Percentiles rank a stretch among this genome's conserved stretches.
Conservation (phyloP, 2,329 filamentous ascomycete species). For the Xylariaceae sp. region DNA sequence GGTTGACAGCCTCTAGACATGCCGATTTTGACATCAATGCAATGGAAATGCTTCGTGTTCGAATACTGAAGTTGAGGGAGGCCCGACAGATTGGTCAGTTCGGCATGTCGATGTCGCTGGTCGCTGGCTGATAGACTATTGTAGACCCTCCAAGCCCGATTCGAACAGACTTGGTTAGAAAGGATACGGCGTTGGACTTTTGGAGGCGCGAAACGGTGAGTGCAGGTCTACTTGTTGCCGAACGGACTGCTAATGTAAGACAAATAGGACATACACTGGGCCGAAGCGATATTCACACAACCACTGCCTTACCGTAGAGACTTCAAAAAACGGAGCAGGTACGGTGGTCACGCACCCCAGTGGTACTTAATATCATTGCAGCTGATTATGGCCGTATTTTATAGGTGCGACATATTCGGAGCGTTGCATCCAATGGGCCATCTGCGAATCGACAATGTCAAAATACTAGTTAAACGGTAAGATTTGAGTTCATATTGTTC, state of each 20-base stretch:
- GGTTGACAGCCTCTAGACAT: slow-evolving; percentile 33
- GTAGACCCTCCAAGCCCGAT: slow-evolving; percentile 28
- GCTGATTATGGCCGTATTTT: slow-evolving; percentile 4
- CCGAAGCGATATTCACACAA: slow-evolving; percentile 57
- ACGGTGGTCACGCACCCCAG: slow-evolving; percentile 17
- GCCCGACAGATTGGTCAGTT: slow-evolving; percentile 52
- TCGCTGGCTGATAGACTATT: slow-evolving; percentile 5
- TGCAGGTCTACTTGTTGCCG: slow-evolving; percentile 7
- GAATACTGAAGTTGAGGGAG: slow-evolving; percentile 51
- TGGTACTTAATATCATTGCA: background rate
- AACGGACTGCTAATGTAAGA: slow-evolving; percentile 1
- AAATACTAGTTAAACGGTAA: slow-evolving; percentile 55
- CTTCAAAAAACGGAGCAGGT: slow-evolving; percentile 42
- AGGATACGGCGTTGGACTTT: slow-evolving; percentile 27
- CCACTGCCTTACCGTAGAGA: slow-evolving; percentile 51
- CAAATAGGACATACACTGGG: slow-evolving; percentile 54
- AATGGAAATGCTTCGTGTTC: slow-evolving; percentile 47
- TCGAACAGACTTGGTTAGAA: slow-evolving; percentile 24
- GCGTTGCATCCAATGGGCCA: slow-evolving; percentile 38
- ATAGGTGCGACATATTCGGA: slow-evolving; percentile 27
- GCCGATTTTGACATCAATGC: slow-evolving; percentile 55
- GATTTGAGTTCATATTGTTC: slow-evolving; percentile 7
- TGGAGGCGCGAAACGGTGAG: slow-evolving; percentile 30
- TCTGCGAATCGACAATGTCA: slow-evolving; percentile 46
- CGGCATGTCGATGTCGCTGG: slow-evolving; percentile 24